Evolutionary conservation across 805 yeast species (phyloP).

Genomic region (Debaryomyces prosopidis): DNA sequence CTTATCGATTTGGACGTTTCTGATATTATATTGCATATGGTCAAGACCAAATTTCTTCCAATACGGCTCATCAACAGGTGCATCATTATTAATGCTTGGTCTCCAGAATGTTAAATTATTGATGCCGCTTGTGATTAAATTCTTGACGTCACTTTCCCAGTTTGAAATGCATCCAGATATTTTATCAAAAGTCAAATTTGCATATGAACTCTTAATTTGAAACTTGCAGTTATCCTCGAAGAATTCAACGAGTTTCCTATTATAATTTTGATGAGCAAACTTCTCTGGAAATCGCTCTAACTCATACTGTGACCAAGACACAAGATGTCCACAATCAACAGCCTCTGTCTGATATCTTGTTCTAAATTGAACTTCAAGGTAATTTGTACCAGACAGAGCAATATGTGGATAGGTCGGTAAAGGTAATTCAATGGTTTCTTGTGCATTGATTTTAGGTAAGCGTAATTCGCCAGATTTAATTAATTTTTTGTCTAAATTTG

Average conservation of each 20-base stretch:
- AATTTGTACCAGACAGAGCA: background rate
- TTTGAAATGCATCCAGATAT: slow-evolving; percentile 10
- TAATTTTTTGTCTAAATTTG: slow-evolving; percentile 5
- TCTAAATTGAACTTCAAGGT: slow-evolving; percentile 8
- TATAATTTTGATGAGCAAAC: background rate
- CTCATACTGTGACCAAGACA: slow-evolving; percentile 25
- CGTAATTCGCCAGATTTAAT: slow-evolving; percentile 5
- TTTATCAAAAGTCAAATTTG: slow-evolving; percentile 7
- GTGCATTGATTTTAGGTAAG: slow-evolving; percentile 7
- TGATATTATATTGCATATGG: too few relatives aligned
- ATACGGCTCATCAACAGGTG: slow-evolving; percentile 14
- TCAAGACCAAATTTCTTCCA: too few relatives aligned
- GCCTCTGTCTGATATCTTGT: slow-evolving; percentile 7
- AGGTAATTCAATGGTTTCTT: slow-evolving; percentile 1
- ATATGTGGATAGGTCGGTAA: slow-evolving; percentile 4
- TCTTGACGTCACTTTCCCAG: slow-evolving; percentile 6
- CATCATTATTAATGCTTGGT: slow-evolving; percentile 29
- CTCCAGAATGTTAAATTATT: slow-evolving; percentile 26
- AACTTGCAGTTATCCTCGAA: background rate
- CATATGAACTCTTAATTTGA: background rate
- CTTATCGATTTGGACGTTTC: too few relatives aligned
- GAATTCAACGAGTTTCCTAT: background rate
- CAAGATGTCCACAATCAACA: slow-evolving; percentile 16
- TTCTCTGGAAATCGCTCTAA: background rate
- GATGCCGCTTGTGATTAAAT: slow-evolving; percentile 2